These are phyloP conservation scores for Metschnikowia matae DNA, from an alignment of 805 yeast genomes.

Conservation along the genomic window DNA sequence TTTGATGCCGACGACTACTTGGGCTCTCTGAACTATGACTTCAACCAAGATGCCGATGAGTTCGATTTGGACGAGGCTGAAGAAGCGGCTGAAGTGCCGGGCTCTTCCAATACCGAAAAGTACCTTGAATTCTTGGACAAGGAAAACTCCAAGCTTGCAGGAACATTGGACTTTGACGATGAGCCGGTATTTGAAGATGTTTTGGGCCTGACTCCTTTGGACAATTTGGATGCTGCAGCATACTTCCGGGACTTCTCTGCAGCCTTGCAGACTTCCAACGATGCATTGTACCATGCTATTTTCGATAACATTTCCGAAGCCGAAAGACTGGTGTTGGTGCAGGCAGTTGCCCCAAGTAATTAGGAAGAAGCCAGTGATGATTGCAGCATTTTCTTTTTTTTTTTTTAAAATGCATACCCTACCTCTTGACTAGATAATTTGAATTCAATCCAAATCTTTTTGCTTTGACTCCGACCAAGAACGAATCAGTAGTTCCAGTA, in stretches of 20 bases:
- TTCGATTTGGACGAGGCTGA: slow-evolving; percentile 22
- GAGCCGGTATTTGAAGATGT: slow-evolving; percentile 22
- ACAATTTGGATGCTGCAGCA: slow-evolving; percentile 12
- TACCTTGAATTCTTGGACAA: slow-evolving; percentile 46
- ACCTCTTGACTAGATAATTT: too few species aligned
- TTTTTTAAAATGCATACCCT: too few species aligned
- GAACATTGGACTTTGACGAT: slow-evolving; percentile 23
- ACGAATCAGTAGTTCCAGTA: too few species aligned
- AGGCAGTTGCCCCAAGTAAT: background rate
- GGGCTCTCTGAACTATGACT: slow-evolving; percentile 6
- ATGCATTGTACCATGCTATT: slow-evolving; percentile 12
- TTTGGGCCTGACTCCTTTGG: slow-evolving; percentile 21
- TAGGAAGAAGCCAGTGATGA: too few species aligned
- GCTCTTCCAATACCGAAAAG: slow-evolving; percentile 32
- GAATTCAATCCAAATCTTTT: too few species aligned
- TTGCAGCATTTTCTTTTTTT: too few species aligned
- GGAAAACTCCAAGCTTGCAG: slow-evolving; percentile 38
- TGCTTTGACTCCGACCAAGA: too few species aligned
- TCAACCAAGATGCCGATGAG: slow-evolving; percentile 12
- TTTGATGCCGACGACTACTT: slow-evolving; percentile 34
- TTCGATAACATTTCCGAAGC: slow-evolving; percentile 13
- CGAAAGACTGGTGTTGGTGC: slow-evolving; percentile 13
- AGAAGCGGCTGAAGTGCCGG: slow-evolving; percentile 15
- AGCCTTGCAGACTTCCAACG: slow-evolving; percentile 12
- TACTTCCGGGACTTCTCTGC: slow-evolving; percentile 15